These are phyloP conservation scores for Pyrenochaeta sp. DNA, from an alignment of 2,329 filamentous ascomycete genomes.

Conservation along the genomic window DNA sequence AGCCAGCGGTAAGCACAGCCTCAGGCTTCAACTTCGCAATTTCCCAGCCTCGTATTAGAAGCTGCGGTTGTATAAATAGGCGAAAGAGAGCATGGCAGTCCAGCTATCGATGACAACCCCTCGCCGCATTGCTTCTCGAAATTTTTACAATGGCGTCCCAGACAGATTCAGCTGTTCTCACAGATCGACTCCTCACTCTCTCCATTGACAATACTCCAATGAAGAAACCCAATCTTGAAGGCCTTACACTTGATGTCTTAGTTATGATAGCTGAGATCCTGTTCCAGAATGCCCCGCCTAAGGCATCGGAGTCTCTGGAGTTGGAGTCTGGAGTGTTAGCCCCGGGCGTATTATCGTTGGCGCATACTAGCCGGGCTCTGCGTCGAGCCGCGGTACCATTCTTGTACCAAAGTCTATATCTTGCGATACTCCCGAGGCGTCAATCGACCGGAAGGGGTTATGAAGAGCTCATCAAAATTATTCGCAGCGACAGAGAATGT, in stretches of 20 bases:
- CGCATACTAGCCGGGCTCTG: conserved; percentile 1
- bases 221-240: background rate
- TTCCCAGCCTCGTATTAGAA: background rate
- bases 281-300: background rate
- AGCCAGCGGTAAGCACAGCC: background rate
- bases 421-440: background rate
- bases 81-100: background rate
- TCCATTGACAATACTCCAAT: background rate
- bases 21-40: background rate
- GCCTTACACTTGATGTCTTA: conserved; percentile 5
- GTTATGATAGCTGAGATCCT: conserved; percentile 4
- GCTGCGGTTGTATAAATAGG: background rate
- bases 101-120: background rate
- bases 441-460: background rate
- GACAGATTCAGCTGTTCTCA: background rate
- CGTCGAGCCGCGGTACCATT: conserved; percentile 3
- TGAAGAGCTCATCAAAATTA: background rate
- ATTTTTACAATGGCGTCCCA: background rate
- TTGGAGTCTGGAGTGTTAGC: too few species aligned
- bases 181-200: background rate
- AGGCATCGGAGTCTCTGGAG: too few species aligned
- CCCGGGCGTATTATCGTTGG: background rate
- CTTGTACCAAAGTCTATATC: conserved; percentile 3
- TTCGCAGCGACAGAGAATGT: background rate
- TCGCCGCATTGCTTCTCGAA: background rate